Percentiles rank a stretch among this genome's conserved stretches.
phyloP scores from a whole-genome alignment of 2,329 filamentous ascomycete species.

The Emydomyces testavorans region DNA sequence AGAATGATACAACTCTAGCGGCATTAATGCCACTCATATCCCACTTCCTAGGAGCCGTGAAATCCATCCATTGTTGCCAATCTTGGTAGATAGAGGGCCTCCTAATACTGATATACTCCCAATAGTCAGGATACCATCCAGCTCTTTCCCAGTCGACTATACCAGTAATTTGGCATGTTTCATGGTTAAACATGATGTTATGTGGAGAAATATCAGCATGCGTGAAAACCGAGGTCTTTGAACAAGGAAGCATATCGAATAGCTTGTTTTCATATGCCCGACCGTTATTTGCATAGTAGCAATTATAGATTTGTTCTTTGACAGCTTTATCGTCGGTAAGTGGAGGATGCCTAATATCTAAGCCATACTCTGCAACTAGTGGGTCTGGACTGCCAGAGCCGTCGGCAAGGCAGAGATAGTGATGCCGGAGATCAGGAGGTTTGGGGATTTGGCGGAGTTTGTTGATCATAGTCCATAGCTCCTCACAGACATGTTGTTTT shows the following conservation, averaged over 20 bases:
- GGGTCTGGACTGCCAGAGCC: constrained; percentile 18
- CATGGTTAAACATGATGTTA: constrained; percentile 25
- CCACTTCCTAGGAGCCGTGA: constrained; percentile 22
- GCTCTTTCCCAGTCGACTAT: constrained; percentile 36
- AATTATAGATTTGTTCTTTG: constrained; percentile 20
- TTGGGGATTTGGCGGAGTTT: constrained; percentile 16
- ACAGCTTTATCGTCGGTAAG: constrained; percentile 19
- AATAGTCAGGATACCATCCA: constrained; percentile 33
- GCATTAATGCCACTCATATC: constrained; percentile 22
- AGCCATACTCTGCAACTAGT: constrained; percentile 17
- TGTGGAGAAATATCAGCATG: constrained; percentile 27
- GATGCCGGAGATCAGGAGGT: constrained; percentile 13
- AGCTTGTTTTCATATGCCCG: constrained; percentile 18
- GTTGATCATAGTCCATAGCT: constrained; percentile 19
- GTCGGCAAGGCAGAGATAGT: constrained; percentile 20
- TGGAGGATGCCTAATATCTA: constrained; percentile 15
- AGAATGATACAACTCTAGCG: constrained; percentile 26
- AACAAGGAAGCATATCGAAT: constrained; percentile 19
- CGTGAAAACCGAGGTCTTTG: constrained; percentile 23
- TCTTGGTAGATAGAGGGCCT: constrained; percentile 17
- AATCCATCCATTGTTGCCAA: constrained; percentile 23
- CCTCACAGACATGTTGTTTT: constrained; percentile 19
- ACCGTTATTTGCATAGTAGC: constrained; percentile 19
- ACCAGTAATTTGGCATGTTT: constrained; percentile 18
- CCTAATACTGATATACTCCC: constrained; percentile 29